Percentiles rank a stretch among this genome's conserved stretches.
These are phyloP conservation scores for Millerozyma acaciae DNA, from an alignment of 805 yeast species.

Conservation along the genomic window DNA sequence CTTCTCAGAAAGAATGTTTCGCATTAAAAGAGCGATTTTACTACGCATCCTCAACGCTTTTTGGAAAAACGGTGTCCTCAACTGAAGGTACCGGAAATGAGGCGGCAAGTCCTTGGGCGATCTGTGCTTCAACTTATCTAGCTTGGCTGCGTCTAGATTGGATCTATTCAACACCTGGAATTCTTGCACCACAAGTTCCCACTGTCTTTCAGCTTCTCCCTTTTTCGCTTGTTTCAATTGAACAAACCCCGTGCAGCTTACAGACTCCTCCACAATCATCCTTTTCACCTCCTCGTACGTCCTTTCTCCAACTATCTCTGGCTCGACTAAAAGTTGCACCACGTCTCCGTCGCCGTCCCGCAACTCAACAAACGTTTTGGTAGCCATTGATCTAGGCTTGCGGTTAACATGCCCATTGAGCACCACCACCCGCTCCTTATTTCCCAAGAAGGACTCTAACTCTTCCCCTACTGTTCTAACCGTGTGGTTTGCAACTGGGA, in stretches of 20 bases:
- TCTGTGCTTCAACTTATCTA: constrained; percentile 53
- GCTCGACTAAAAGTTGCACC: constrained; percentile 46
- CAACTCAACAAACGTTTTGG: constrained; percentile 66
- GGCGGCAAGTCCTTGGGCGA: constrained; percentile 63
- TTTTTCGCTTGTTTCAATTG: constrained; percentile 27
- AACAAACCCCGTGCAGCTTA: constrained; percentile 59
- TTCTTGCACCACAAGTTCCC: constrained; percentile 56
- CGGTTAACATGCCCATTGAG: constrained; percentile 83
- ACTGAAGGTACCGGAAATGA: constrained; percentile 75
- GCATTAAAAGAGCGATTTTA: constrained; percentile 44
- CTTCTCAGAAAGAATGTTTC: constrained; percentile 35
- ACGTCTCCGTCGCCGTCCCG: constrained; percentile 70
- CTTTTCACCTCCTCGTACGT: constrained; percentile 38
- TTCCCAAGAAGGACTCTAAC: constrained; percentile 9
- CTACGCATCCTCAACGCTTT: constrained; percentile 54
- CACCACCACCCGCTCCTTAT: constrained; percentile 28
- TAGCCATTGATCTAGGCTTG: constrained; percentile 68
- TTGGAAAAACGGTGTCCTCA: constrained; percentile 60
- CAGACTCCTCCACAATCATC: constrained; percentile 68
- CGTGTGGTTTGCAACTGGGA: constrained; percentile 33
- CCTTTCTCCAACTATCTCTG: constrained; percentile 39
- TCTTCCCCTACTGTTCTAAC: constrained; percentile 12
- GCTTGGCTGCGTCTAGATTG: constrained; percentile 61
- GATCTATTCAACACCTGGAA: constrained; percentile 61
- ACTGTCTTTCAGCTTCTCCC: constrained; percentile 19